These are phyloP conservation scores for Galerina sulciceps DNA, from an alignment of 768 basidiomycete species.

Conservation along the genomic window DNA sequence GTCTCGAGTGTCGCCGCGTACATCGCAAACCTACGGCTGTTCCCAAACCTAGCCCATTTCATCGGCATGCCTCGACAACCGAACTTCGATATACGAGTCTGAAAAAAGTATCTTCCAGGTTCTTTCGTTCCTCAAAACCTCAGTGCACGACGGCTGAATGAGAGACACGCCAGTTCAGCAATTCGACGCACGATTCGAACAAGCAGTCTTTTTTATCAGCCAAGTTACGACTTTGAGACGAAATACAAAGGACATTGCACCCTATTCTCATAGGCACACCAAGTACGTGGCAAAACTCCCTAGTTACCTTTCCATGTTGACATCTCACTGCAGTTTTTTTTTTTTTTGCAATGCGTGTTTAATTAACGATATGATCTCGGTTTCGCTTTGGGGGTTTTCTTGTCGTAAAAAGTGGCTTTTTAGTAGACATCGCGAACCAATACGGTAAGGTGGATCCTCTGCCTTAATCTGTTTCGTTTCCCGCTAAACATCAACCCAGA, in stretches of 20 bases:
- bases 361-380: conserved; percentile 90
- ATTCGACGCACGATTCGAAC: conserved; percentile 58
- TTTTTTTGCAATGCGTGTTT: conserved; percentile 95
- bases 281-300: conserved; percentile 43
- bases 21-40: conserved; percentile 22
- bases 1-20: conserved; percentile 22
- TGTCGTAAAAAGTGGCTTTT: conserved; percentile 64
- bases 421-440: conserved; percentile 44
- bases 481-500: conserved; percentile 25
- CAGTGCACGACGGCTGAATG: background rate
- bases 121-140: conserved; percentile 1
- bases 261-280: conserved; percentile 66
- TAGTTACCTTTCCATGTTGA: background rate
- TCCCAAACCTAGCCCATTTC: conserved; percentile 11
- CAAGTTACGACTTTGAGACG: conserved; percentile 44
- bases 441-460: conserved; percentile 44
- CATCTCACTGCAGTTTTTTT: conserved; percentile 55
- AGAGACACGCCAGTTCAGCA: conserved; percentile 49
- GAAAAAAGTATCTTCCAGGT: conserved; percentile 51
- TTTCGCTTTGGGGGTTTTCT: conserved; percentile 66
- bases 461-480: background rate
- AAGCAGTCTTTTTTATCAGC: conserved; percentile 46
- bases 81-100: conserved; percentile 20
- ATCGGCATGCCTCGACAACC: background rate
- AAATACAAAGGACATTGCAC: conserved; percentile 36